These are phyloP conservation scores for Amanita brunnescens DNA, from an alignment of 768 basidiomycete genomes.

Conservation along the genomic window DNA sequence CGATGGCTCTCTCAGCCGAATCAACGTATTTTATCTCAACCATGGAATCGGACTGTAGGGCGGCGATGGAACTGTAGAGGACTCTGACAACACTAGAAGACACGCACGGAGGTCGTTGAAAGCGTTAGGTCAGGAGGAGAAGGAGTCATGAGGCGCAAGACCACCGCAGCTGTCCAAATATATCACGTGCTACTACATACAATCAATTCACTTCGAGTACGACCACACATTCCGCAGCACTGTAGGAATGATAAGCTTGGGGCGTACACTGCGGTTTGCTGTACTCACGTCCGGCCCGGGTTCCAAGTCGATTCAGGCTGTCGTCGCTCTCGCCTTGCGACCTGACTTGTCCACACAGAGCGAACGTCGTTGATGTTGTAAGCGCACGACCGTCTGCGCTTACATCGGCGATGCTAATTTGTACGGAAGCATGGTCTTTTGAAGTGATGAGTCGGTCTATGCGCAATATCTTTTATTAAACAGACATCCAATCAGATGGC, in stretches of 20 bases:
- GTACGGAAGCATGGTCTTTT: slow-evolving; percentile 98
- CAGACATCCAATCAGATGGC: not conserved
- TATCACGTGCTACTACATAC: slow-evolving; percentile 6
- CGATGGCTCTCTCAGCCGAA: slow-evolving; percentile 9
- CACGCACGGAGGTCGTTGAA: slow-evolving; percentile 40
- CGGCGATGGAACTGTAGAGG: slow-evolving; percentile 1
- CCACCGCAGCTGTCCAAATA: not conserved
- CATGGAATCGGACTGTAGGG: slow-evolving; percentile 50
- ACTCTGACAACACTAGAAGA: not conserved
- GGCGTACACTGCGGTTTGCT: not conserved
- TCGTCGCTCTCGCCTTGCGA: slow-evolving; percentile 96
- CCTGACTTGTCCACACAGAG: slow-evolving; percentile 89
- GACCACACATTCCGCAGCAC: slow-evolving; percentile 97
- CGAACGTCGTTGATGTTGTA: slow-evolving; percentile 79
- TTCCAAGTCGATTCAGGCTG: slow-evolving; percentile 92
- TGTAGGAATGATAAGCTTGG: slow-evolving; percentile 22
- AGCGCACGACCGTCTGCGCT: slow-evolving; percentile 81
- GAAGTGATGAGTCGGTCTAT: slow-evolving; percentile 98
- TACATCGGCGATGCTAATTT: slow-evolving; percentile 91
- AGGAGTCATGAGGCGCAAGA: not conserved
- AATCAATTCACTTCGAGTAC: slow-evolving; percentile 64
- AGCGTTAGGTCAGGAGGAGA: slow-evolving; percentile 29
- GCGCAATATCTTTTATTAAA: slow-evolving; percentile 37
- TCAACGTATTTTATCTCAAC: slow-evolving; percentile 59
- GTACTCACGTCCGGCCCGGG: slow-evolving; percentile 85